A percentile compares a stretch with the other conserved stretches of the same genome.
phyloP scores from a whole-genome alignment of 2,329 filamentous ascomycete genomes.

The Fusarium sterilihyphosum region DNA sequence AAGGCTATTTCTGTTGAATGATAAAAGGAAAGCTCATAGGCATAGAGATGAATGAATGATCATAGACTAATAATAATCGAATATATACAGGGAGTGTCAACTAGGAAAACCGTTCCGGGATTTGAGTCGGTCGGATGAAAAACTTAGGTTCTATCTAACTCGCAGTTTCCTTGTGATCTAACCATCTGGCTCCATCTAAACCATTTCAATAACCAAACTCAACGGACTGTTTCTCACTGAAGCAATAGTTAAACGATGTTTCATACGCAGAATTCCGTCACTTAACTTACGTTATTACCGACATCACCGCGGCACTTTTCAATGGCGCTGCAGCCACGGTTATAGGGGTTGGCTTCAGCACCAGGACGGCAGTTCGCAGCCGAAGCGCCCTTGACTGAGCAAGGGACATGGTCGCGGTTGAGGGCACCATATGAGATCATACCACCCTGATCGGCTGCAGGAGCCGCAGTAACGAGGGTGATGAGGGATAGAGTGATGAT shows the following conservation, averaged over 20 bases:
- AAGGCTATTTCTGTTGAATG: rapidly evolving
- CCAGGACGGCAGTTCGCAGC: neutral
- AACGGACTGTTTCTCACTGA: neutral
- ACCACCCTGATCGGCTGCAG: neutral
- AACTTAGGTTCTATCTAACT: neutral
- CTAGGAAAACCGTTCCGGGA: too few species aligned
- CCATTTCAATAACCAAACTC: neutral
- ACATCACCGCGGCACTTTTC: neutral
- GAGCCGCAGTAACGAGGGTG: neutral
- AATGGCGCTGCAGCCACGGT: neutral
- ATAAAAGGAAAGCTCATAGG: neutral
- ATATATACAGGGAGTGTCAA: neutral
- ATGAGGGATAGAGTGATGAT: neutral
- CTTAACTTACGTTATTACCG: neutral
- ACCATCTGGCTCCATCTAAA: neutral
- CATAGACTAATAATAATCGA: rapidly evolving
- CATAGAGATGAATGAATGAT: rapidly evolving
- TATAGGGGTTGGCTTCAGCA: neutral
- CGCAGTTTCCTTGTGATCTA: too few species aligned
- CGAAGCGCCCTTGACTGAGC: neutral
- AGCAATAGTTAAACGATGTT: neutral
- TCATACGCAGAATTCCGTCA: rapidly evolving
- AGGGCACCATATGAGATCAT: neutral
- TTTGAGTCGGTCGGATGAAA: neutral
- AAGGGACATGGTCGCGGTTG: neutral